These are phyloP conservation scores for Rhytidiadelphus loreus DNA, from an alignment of 225 moss, liverwort and hornwort species.

Conservation along the genomic window DNA sequence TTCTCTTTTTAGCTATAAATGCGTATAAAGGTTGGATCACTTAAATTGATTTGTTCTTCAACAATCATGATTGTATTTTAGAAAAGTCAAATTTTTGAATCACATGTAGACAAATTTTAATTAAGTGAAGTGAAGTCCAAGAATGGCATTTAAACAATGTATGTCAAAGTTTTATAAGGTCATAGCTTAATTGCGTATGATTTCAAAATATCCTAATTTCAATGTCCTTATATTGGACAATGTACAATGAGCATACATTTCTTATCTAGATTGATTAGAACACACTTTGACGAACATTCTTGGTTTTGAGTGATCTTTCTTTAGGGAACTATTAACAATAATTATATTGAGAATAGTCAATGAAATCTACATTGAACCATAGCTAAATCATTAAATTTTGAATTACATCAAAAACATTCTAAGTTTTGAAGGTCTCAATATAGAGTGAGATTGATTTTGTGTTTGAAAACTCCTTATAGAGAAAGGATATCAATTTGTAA, in stretches of 20 bases:
- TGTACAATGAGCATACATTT: not conserved
- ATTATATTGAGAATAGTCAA: too few species aligned
- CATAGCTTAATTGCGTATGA: not conserved
- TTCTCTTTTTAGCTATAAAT: not conserved
- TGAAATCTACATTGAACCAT: too few species aligned
- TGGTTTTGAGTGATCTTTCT: not conserved
- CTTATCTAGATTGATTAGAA: not conserved
- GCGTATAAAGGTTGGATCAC: not conserved
- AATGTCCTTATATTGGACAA: not conserved
- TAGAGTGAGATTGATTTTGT: too few species aligned
- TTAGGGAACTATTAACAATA: too few species aligned
- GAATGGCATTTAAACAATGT: not conserved
- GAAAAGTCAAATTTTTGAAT: not conserved
- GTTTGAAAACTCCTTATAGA: too few species aligned
- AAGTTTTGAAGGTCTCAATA: too few species aligned
- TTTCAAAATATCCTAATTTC: not conserved
- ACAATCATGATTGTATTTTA: not conserved
- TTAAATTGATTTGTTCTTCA: not conserved
- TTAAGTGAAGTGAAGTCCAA: not conserved
- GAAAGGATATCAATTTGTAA: too few species aligned
- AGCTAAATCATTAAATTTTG: too few species aligned
- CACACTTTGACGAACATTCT: not conserved
- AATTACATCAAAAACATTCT: too few species aligned
- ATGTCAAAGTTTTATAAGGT: not conserved
- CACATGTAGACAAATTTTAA: not conserved